Percentiles rank a stretch among this genome's conserved stretches.
These are phyloP conservation scores for Suillus discolor DNA, from an alignment of 768 basidiomycete species.

Conservation along the genomic window DNA sequence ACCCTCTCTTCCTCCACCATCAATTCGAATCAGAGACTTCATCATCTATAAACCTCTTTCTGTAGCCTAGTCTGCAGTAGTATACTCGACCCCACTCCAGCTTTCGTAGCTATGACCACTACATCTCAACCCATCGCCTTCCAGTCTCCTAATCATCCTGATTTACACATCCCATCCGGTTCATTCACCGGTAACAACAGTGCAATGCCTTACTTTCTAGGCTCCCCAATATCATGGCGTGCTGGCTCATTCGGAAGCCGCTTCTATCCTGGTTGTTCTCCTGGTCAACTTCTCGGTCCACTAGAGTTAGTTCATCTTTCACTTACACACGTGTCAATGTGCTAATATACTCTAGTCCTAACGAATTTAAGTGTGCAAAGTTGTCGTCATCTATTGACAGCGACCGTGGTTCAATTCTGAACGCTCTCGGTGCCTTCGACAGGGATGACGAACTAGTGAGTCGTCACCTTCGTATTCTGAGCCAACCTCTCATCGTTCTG, in stretches of 20 bases:
- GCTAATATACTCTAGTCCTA: constrained; percentile 33
- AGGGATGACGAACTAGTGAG: constrained; percentile 76
- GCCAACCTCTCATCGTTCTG: constrained; percentile 1
- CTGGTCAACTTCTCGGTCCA: constrained; percentile 59
- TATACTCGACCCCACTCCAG: background rate
- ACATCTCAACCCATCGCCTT: constrained; percentile 49
- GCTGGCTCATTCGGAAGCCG: constrained; percentile 65
- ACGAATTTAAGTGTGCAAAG: constrained; percentile 49
- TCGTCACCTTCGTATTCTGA: constrained; percentile 13
- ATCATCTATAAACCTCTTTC: constrained; percentile 4
- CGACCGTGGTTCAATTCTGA: constrained; percentile 62
- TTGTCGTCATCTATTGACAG: constrained; percentile 59
- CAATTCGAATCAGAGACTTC: background rate
- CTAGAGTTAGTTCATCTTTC: constrained; percentile 56
- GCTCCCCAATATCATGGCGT: constrained; percentile 74
- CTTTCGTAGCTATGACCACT: constrained; percentile 34
- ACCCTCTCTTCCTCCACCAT: constrained; percentile 14
- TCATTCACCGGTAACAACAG: constrained; percentile 50
- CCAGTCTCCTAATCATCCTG: constrained; percentile 26
- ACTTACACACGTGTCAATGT: background rate
- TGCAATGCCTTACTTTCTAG: constrained; percentile 69
- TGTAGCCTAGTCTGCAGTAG: constrained; percentile 10
- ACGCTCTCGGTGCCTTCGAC: constrained; percentile 67
- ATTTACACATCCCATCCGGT: constrained; percentile 43
- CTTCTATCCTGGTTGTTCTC: constrained; percentile 64